These are phyloP conservation scores for Carallia pectinifolia DNA, from an alignment of 345 rosid genomes.

Conservation along the genomic window DNA sequence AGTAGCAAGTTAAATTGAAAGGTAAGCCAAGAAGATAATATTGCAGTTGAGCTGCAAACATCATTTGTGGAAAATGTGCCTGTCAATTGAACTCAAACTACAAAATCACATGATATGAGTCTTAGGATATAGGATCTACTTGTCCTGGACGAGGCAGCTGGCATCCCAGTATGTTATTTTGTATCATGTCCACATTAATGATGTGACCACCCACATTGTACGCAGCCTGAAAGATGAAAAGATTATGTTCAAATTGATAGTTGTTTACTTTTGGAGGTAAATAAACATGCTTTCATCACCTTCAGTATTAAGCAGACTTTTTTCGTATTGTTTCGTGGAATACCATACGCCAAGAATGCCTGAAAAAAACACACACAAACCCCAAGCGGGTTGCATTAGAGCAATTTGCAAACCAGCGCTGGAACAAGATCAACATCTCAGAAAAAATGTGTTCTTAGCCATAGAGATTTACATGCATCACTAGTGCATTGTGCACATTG, in stretches of 20 bases:
- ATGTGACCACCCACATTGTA: slow-evolving; percentile 78
- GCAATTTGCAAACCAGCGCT: too few relatives aligned
- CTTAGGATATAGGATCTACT: slow-evolving; percentile 29
- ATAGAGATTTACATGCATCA: slow-evolving; percentile 75
- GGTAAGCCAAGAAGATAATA: too few relatives aligned
- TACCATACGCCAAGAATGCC: slow-evolving; percentile 79
- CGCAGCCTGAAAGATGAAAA: slow-evolving; percentile 62
- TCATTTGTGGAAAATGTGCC: background rate
- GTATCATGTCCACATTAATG: slow-evolving; percentile 62
- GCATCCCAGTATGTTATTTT: slow-evolving; percentile 66
- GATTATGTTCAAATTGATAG: slow-evolving; percentile 10
- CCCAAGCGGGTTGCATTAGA: background rate
- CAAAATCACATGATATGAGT: background rate
- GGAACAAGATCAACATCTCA: too few relatives aligned
- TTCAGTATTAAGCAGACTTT: slow-evolving; percentile 60
- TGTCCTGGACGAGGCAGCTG: slow-evolving; percentile 79
- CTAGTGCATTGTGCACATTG: slow-evolving; percentile 88
- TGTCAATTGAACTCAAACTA: background rate
- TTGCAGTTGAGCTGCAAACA: too few relatives aligned
- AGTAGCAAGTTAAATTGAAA: too few relatives aligned
- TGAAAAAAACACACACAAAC: slow-evolving; percentile 22
- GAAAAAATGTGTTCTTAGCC: background rate
- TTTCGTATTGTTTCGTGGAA: slow-evolving; percentile 59
- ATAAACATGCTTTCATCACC: slow-evolving; percentile 43
- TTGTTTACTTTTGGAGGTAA: background rate